Conservation (phyloP, 2,329 filamentous ascomycete genomes). For the Orbilia oligospora region DNA sequence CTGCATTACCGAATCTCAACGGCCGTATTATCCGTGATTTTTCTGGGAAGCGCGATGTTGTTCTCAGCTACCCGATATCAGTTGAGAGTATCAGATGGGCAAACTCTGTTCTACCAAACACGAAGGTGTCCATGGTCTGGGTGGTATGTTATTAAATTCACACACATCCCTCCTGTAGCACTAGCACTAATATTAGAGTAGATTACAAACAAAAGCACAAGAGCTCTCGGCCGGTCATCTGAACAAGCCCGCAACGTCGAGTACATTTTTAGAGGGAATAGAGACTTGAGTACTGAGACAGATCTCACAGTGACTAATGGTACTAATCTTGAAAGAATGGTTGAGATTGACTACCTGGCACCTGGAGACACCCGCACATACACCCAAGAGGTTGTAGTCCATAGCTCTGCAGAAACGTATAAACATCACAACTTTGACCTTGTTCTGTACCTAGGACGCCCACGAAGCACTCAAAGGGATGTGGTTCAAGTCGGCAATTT, state of each 20-base stretch:
- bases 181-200: neutral
- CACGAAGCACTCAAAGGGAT: constrained; percentile 2
- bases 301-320: neutral
- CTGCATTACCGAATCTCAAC: constrained; percentile 8
- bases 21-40: constrained; percentile 35
- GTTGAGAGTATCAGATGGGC: constrained; percentile 23
- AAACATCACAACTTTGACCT: constrained; percentile 35
- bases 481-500: constrained; percentile 26
- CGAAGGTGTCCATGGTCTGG: constrained; percentile 25
- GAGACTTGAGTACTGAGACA: constrained; percentile 5
- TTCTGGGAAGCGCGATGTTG: constrained; percentile 18
- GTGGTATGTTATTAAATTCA: constrained; percentile 6
- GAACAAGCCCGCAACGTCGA: constrained; percentile 20
- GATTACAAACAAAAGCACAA: constrained; percentile 38
- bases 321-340: neutral
- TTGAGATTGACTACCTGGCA: constrained; percentile 11
- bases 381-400: constrained; percentile 20
- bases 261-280: constrained; percentile 22
- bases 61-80: constrained; percentile 28
- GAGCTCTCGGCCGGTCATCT: constrained; percentile 15
- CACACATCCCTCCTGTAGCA: neutral
- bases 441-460: constrained; percentile 13
- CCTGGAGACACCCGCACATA: constrained; percentile 23
- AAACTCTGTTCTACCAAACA: constrained; percentile 27
- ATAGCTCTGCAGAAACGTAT: constrained; percentile 23